A percentile compares a stretch with the other conserved stretches of the same genome.
phyloP scores from a whole-genome alignment of 495 filamentous ascomycete species.

The Xylaria sp. region DNA sequence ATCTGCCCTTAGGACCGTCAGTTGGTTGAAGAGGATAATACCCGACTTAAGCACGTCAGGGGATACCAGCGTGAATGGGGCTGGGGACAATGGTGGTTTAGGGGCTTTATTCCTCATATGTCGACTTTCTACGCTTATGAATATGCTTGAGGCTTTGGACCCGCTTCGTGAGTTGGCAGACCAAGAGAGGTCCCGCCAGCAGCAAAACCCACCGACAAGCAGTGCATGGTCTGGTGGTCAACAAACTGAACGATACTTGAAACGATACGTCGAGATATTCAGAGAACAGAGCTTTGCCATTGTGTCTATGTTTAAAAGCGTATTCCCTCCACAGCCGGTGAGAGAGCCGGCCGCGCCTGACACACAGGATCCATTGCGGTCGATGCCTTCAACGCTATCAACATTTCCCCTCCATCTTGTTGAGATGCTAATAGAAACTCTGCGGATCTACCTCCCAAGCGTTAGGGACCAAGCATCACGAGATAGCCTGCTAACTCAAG shows the following conservation, averaged over 20 bases:
- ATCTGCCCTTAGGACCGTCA: constrained; percentile 87
- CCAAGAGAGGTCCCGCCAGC: constrained; percentile 70
- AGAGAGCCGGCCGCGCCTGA: constrained; percentile 32
- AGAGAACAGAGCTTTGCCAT: constrained; percentile 97
- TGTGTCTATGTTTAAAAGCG: constrained; percentile 87
- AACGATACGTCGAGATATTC: constrained; percentile 97
- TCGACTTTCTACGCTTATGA: constrained; percentile 77
- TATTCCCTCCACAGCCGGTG: constrained; percentile 69
- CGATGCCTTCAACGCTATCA: constrained; percentile 76
- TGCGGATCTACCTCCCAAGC: constrained; percentile 81
- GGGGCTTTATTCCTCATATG: constrained; percentile 90
- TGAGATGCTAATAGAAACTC: constrained; percentile 77
- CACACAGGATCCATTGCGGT: constrained; percentile 65
- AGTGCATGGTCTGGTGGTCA: constrained; percentile 75
- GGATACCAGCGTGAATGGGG: constrained; percentile 37
- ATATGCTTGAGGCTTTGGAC: constrained; percentile 82
- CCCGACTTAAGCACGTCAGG: constrained; percentile 70
- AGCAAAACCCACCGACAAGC: constrained; percentile 37
- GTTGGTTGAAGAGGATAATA: constrained; percentile 86
- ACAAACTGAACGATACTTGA: constrained; percentile 93
- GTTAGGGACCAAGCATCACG: constrained; percentile 77
- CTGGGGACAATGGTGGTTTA: constrained; percentile 57
- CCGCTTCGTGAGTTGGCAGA: constrained; percentile 89
- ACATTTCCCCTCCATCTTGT: constrained; percentile 90
- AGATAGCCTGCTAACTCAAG: constrained; percentile 91